Base-by-base conservation (phyloP, 2,329 filamentous ascomycete species). In the Fusarium newnesense region DNA sequence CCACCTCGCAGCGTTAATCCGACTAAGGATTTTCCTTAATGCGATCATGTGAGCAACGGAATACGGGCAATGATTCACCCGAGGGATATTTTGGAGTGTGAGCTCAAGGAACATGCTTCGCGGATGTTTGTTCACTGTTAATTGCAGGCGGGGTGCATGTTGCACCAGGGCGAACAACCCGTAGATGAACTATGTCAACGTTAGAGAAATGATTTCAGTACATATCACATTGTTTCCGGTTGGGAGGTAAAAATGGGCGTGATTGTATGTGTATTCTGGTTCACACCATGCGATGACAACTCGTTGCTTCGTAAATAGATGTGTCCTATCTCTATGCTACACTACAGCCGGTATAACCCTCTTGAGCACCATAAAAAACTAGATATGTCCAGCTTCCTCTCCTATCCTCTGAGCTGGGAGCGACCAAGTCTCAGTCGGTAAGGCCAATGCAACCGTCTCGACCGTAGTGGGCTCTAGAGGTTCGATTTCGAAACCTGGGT, bases 401-500 rank as follows among this genome's bases (percentile, higher is more conserved):
- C 50, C 15, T 28, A n/a, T 26, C 32, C 56, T 21, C 10, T 26
- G 18, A 47, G 39, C 26, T 15, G 19, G 18, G 37, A 8, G 21
- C 6, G 32, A 37, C 26, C 39, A 15, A 24, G n/a, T 39, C 21
- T 28, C 19, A 19, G 15, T 21, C 24, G 44, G 19, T 19, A 16
- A 36, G 19, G 4, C 8, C 12, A 8, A 18, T 13, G 19, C 21
- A 15, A 19, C 21, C 34, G 9, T 26, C 13, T 36, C 21, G 24
- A 18, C 12, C 18, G 24, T 30, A 2, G 26, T 36, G 11, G 21
- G 13, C 60, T 49, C 72, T 79, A 77, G 39, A 72, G 71, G 37
- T 67, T 39, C 24, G 56, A 50, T 57, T 73, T 73, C 36, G 54
- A 61, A 62, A 73, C 62, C 28, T 73, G 68, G 4, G 43, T 58